Percentiles rank a stretch among this genome's conserved stretches.
phyloP scores from a whole-genome alignment of 192 early-diverging fungal species.

The Rhizoclosmatium sp. region DNA sequence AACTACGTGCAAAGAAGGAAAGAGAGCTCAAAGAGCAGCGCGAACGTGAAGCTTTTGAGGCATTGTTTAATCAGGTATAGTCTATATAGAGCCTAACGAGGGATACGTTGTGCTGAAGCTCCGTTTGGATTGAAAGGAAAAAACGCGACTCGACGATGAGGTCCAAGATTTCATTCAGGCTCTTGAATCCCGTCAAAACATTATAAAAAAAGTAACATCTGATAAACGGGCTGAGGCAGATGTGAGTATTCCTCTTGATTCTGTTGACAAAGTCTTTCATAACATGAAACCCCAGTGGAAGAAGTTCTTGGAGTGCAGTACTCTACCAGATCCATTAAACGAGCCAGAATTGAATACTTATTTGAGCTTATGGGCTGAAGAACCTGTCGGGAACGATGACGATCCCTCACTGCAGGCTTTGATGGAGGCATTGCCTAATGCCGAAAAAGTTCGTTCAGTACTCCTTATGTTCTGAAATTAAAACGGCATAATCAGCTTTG shows the following conservation, averaged over 20 bases:
- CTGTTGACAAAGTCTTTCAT: not conserved
- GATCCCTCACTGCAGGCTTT: constrained; percentile 46
- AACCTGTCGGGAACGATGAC: constrained; percentile 44
- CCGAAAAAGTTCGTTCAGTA: constrained; percentile 37
- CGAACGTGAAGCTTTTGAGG: constrained; percentile 54
- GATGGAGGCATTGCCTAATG: constrained; percentile 44
- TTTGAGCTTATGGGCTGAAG: constrained; percentile 52
- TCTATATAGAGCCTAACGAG: not conserved
- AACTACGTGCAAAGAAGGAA: constrained; percentile 50
- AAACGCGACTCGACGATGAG: constrained; percentile 49
- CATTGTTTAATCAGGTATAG: constrained; percentile 49
- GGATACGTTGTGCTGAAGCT: not conserved
- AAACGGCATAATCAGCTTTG: constrained; percentile 23
- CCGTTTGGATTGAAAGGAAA: constrained; percentile 30
- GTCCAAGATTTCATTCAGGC: constrained; percentile 27
- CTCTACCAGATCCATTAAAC: constrained; percentile 53
- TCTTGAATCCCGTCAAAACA: not conserved
- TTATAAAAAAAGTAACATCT: constrained; percentile 6
- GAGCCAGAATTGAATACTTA: constrained; percentile 60
- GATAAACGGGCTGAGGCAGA: constrained; percentile 17
- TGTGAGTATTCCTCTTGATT: not conserved
- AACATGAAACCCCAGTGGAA: constrained; percentile 48
- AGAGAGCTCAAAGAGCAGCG: constrained; percentile 45
- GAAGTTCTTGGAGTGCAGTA: constrained; percentile 56
- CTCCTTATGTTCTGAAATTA: not conserved